Percentiles rank a stretch among this genome's conserved stretches.
phyloP scores from a whole-genome alignment of 2,329 filamentous ascomycete species.

The Metarhizium robertsii region DNA sequence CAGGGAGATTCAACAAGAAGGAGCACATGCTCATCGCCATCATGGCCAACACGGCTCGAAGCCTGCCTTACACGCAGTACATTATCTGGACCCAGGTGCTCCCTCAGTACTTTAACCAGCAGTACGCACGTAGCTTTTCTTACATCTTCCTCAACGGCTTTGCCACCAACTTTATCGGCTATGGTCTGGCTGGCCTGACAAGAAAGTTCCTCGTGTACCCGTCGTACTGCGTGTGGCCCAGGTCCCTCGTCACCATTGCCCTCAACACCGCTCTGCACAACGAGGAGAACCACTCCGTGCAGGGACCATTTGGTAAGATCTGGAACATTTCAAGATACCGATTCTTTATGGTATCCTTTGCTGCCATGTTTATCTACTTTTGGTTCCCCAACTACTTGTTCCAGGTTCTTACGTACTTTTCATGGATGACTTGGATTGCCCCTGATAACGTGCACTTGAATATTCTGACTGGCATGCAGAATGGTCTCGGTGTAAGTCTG shows the following conservation, averaged over 20 bases:
- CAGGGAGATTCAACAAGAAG: slow-evolving; percentile 43
- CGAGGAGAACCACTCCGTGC: slow-evolving; percentile 21
- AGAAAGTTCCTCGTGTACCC: slow-evolving; percentile 44
- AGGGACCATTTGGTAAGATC: slow-evolving; percentile 20
- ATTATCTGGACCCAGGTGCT: slow-evolving; percentile 41
- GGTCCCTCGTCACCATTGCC: slow-evolving; percentile 39
- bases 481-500: slow-evolving; percentile 23
- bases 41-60: slow-evolving; percentile 43
- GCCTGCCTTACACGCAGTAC: slow-evolving; percentile 37
- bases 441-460: slow-evolving; percentile 29
- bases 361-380: slow-evolving; percentile 42
- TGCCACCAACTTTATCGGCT: slow-evolving; percentile 45
- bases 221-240: slow-evolving; percentile 44
- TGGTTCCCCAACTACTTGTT: slow-evolving; percentile 46
- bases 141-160: slow-evolving; percentile 42
- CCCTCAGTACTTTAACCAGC: slow-evolving; percentile 40
- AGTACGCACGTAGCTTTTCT: slow-evolving; percentile 34
- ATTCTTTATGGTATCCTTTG: slow-evolving; percentile 36
- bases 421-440: slow-evolving; percentile 45
- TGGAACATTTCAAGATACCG: slow-evolving; percentile 34
- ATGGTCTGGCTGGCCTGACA: slow-evolving; percentile 41
- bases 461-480: slow-evolving; percentile 25
- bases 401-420: slow-evolving; percentile 35
- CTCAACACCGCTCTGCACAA: slow-evolving; percentile 40
- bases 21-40: slow-evolving; percentile 48